Evolutionary conservation across 352 stramenopile species (phyloP), one percentile per base, ranked within the genome.

Genomic region (Phytopythium ostracodes): DNA sequence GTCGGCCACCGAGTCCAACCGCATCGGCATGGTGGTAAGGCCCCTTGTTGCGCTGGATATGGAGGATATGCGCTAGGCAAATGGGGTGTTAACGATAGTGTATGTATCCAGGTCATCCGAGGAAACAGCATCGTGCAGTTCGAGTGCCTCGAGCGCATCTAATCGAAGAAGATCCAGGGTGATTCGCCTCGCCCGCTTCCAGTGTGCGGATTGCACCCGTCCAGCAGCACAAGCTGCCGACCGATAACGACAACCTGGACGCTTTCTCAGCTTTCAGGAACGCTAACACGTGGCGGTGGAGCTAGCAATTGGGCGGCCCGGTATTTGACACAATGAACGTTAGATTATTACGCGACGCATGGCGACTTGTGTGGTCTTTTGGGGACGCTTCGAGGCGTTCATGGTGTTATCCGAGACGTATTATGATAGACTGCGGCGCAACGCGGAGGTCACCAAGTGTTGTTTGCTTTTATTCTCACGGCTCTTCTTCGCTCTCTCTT

Each of bases 21-120:
- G 83, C 54, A 95, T 98, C 55, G 94, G 94, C 63, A 97, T 97
- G 70, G 85, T 98, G 76, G 96, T 98, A 76, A 55, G 93, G 52
- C 2, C 0, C 8, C 3, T 59, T 15, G 24, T 10, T 57, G 15
- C 14, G 43, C 20, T 24, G 25, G 43, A 31, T 62, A 47, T 31
- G 43, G 31, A 20, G 25, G 15, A 8, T 31, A 15, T n/a, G 42
- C 42, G 5, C 6, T n/a, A 1, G 9, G 14, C 20, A 56, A n/a
- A n/a, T n/a, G n/a, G 8, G 46, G 24, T 29, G n/a, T 1, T 54
- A 14, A 54, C 51, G 18, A 24, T 4, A 15, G 43, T 55, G 38
- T 66, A 4, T 56, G 5, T 57, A 18, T 33, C 2, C 51, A 92
- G 81, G 86, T 96, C 11, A 96, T 96, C 63, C 81, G 88, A 62